Percentiles rank a stretch among this genome's conserved stretches.
phyloP scores from a whole-genome alignment of 495 filamentous ascomycete species.

The Aspergillus ellipticus region DNA sequence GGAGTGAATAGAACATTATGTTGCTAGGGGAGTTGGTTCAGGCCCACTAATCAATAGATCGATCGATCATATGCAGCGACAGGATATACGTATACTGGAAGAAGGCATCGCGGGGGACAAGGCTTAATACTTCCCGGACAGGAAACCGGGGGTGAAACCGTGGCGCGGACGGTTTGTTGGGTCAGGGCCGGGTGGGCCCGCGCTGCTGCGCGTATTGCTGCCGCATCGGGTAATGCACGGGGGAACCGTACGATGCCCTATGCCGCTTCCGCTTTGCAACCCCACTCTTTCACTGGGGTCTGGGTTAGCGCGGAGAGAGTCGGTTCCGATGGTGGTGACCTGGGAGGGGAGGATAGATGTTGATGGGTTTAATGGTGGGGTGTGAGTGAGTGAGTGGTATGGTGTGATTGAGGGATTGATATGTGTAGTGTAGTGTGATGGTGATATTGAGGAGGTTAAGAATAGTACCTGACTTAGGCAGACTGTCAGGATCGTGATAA shows the following conservation, averaged over 20 bases:
- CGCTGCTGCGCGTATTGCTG: slow-evolving; percentile 3
- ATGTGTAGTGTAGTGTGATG: too few relatives aligned
- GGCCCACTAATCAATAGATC: too few relatives aligned
- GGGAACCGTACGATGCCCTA: not conserved
- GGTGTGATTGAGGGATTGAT: not conserved
- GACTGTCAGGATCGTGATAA: too few relatives aligned
- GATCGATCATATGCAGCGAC: too few relatives aligned
- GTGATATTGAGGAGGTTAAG: too few relatives aligned
- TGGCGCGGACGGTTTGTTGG: not conserved
- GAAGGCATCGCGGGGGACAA: too few relatives aligned
- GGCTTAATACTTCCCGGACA: not conserved
- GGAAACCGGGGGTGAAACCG: not conserved
- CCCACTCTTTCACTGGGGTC: not conserved
- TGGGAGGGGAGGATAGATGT: not conserved
- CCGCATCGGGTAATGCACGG: slow-evolving; percentile 1
- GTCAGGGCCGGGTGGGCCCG: not conserved
- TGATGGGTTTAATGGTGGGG: not conserved
- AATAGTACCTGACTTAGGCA: too few relatives aligned
- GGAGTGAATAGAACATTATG: not conserved
- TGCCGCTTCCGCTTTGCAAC: too few relatives aligned
- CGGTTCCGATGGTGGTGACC: not conserved
- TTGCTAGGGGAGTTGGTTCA: too few relatives aligned
- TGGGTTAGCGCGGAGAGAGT: not conserved
- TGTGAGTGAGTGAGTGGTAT: not conserved
- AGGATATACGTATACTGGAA: too few relatives aligned